These are phyloP conservation scores for Polymyxa betae DNA, from an alignment of 208 protist species.

Conservation along the genomic window DNA sequence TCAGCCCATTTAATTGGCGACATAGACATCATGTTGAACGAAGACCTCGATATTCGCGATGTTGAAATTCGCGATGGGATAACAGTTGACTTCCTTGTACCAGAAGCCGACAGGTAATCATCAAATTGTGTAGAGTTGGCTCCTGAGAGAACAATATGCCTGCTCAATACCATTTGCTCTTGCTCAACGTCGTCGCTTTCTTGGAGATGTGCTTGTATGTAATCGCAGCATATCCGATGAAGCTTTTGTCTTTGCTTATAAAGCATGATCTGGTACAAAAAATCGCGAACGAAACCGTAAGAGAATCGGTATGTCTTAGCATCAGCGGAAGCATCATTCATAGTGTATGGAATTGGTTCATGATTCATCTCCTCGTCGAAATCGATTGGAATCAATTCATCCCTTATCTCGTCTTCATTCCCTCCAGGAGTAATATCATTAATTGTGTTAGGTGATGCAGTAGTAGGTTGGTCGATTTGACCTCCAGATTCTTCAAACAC, in stretches of 20 bases:
- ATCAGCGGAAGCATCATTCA: background rate
- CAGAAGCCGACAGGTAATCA: background rate
- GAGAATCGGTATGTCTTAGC: constrained; percentile 36
- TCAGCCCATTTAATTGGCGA: too few relatives aligned
- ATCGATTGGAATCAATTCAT: background rate
- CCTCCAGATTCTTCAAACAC: background rate
- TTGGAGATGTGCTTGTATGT: constrained; percentile 1
- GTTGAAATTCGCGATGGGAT: constrained; percentile 43
- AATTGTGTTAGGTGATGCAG: background rate
- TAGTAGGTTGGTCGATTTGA: background rate
- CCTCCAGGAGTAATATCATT: background rate
- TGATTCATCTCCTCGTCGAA: background rate
- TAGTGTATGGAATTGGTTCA: constrained; percentile 22
- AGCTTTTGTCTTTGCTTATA: constrained; percentile 49
- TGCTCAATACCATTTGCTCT: constrained; percentile 3
- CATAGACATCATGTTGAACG: too few relatives aligned
- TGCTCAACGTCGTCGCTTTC: constrained; percentile 38
- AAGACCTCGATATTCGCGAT: background rate
- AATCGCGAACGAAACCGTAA: constrained; percentile 49
- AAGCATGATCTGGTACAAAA: constrained; percentile 50
- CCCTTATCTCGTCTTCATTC: background rate
- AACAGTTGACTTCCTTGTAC: constrained; percentile 12
- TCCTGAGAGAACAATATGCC: constrained; percentile 15
- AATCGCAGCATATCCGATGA: constrained; percentile 23
- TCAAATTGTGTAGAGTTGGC: constrained; percentile 13